phyloP scores from a whole-genome alignment of 371 early-diverging fungal genomes.

The Mucor irregularis region DNA sequence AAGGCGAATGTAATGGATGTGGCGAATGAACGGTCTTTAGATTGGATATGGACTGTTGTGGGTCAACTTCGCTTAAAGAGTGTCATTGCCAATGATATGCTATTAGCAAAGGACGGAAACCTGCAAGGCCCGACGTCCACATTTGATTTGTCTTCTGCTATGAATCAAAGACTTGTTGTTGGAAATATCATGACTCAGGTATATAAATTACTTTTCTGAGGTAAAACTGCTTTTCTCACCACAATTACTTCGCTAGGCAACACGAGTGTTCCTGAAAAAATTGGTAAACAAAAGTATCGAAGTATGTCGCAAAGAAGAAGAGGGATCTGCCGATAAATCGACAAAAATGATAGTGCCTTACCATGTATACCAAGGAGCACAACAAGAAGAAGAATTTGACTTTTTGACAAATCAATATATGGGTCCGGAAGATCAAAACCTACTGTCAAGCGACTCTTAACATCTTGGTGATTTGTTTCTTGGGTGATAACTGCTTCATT shows the following conservation, averaged over 20 bases:
- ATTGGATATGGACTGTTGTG: constrained; percentile 53
- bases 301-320: constrained; percentile 27
- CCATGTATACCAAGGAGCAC: constrained; percentile 51
- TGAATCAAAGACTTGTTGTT: constrained; percentile 39
- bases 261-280: constrained; percentile 30
- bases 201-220: background rate
- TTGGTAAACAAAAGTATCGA: constrained; percentile 28
- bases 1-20: constrained; percentile 16
- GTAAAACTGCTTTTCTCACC: background rate
- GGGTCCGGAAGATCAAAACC: constrained; percentile 28
- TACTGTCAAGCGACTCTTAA: background rate
- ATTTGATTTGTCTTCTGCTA: constrained; percentile 31
- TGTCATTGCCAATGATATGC: constrained; percentile 45
- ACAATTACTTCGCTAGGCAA: constrained; percentile 14
- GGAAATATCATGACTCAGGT: constrained; percentile 35
- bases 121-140: constrained; percentile 26
- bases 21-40: constrained; percentile 34
- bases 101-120: constrained; percentile 34
- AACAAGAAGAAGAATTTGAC: constrained; percentile 46
- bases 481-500: no score
- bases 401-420: constrained; percentile 56
- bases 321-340: constrained; percentile 19
- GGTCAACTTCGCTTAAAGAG: constrained; percentile 36
- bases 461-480: no score
- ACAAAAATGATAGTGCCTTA: constrained; percentile 52